Evolutionary conservation across 2,329 filamentous ascomycete species (phyloP).

Genomic region (Cytospora piceae): DNA sequence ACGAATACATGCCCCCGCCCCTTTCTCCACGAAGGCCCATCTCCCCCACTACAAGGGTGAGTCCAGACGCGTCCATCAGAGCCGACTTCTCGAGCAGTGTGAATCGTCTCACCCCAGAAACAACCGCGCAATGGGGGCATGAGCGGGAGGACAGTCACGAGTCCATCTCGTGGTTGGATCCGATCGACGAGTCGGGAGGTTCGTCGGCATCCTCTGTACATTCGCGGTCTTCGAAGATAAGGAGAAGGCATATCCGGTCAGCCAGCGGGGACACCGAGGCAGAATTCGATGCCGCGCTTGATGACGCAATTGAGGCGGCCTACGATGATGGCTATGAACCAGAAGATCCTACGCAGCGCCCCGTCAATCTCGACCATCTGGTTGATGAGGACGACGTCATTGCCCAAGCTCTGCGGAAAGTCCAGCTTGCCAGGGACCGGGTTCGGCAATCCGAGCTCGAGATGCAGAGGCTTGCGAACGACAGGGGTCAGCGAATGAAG

Average conservation of each 20-base stretch:
- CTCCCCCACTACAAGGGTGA: slow-evolving; percentile 48
- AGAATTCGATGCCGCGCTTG: slow-evolving; percentile 91
- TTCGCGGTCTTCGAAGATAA: slow-evolving; percentile 71
- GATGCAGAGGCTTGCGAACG: slow-evolving; percentile 63
- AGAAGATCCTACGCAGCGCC: slow-evolving; percentile 35
- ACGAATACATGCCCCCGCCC: slow-evolving; percentile 69
- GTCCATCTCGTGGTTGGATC: slow-evolving; percentile 91
- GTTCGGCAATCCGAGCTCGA: slow-evolving; percentile 76
- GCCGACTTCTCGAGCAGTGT: slow-evolving; percentile 41
- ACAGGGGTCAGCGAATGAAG: slow-evolving; percentile 57
- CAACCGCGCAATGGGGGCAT: slow-evolving; percentile 42
- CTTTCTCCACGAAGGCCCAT: slow-evolving; percentile 66
- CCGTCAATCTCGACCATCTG: slow-evolving; percentile 6
- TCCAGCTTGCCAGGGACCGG: slow-evolving; percentile 76
- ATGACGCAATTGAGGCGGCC: slow-evolving; percentile 93
- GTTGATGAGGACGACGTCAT: slow-evolving; percentile 48
- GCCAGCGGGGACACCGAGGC: slow-evolving; percentile 77
- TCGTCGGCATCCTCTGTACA: slow-evolving; percentile 81
- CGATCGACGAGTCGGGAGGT: slow-evolving; percentile 85
- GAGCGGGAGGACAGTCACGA: slow-evolving; percentile 70
- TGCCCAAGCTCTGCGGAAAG: slow-evolving; percentile 63
- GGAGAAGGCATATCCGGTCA: slow-evolving; percentile 70
- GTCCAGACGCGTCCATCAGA: slow-evolving; percentile 39
- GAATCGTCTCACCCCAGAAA: slow-evolving; percentile 35
- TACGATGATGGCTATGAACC: slow-evolving; percentile 87